phyloP scores from a whole-genome alignment of 2,329 filamentous ascomycete genomes.

The Microascus cirrosus region DNA sequence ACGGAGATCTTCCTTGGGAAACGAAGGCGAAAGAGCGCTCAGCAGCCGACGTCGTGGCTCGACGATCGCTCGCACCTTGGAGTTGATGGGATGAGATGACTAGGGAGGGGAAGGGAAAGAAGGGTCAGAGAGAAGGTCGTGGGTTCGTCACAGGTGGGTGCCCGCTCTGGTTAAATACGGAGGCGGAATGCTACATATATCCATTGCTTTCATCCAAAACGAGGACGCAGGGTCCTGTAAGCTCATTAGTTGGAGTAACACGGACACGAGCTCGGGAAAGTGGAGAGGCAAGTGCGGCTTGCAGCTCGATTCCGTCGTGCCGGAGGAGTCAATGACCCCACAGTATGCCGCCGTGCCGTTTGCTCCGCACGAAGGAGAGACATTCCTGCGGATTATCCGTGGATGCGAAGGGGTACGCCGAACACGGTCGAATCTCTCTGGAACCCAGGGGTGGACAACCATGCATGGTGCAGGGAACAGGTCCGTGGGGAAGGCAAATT shows the following conservation, averaged over 20 bases:
- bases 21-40: neutral
- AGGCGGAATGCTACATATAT: constrained; percentile 2
- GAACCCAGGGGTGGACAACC: no score
- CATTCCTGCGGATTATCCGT: neutral
- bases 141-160: neutral
- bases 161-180: constrained; percentile 2
- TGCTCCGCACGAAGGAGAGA: neutral
- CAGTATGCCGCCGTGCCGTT: neutral
- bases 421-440: neutral
- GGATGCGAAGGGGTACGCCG: neutral
- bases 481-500: no score
- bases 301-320: neutral
- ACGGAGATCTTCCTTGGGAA: neutral
- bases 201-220: neutral
- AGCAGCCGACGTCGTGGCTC: neutral
- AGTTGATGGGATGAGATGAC: neutral
- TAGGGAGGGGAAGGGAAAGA: neutral
- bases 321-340: neutral
- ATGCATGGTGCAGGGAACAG: no score
- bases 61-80: neutral
- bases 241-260: neutral
- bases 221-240: neutral
- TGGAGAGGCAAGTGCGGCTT: neutral
- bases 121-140: neutral
- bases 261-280: neutral